A percentile compares a stretch with the other conserved stretches of the same genome.
Conservation (phyloP, 805 yeast genomes). For the Starmerella bombi region DNA sequence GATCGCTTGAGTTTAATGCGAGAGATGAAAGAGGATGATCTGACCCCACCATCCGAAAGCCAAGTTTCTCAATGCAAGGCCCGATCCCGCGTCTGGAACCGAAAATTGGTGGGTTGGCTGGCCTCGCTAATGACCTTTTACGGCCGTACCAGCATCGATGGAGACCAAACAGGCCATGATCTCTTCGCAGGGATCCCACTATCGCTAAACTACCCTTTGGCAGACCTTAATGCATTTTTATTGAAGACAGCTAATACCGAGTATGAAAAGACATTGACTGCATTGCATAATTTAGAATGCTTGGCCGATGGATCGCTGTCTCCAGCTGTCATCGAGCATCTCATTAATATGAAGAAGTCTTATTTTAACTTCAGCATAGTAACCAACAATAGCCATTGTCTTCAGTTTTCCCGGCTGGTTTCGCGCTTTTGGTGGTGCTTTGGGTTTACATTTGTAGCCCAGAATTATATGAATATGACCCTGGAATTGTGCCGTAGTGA, state of each 20-base stretch:
- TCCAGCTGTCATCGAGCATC: neutral
- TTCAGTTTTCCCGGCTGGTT: neutral
- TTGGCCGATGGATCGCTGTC: neutral
- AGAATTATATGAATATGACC: neutral
- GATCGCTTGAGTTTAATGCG: constrained; percentile 1
- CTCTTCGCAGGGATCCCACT: neutral
- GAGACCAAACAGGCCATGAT: neutral
- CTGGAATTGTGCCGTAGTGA: neutral
- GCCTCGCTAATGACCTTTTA: neutral
- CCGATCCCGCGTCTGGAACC: neutral
- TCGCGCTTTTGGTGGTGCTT: neutral
- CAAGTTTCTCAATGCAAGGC: too few species aligned
- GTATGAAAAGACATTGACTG: neutral
- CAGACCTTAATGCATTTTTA: neutral
- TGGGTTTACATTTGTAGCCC: neutral
- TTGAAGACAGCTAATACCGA: neutral
- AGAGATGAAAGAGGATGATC: neutral
- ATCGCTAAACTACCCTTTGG: neutral
- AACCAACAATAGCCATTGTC: neutral
- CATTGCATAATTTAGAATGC: neutral
- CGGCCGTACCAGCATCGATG: neutral
- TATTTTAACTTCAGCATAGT: neutral
- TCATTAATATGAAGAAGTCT: neutral
- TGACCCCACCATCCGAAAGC: too few species aligned
- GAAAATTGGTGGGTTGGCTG: neutral